Base-by-base conservation (phyloP, 2,329 filamentous ascomycete species). In the Cladophialophora carrionii region DNA sequence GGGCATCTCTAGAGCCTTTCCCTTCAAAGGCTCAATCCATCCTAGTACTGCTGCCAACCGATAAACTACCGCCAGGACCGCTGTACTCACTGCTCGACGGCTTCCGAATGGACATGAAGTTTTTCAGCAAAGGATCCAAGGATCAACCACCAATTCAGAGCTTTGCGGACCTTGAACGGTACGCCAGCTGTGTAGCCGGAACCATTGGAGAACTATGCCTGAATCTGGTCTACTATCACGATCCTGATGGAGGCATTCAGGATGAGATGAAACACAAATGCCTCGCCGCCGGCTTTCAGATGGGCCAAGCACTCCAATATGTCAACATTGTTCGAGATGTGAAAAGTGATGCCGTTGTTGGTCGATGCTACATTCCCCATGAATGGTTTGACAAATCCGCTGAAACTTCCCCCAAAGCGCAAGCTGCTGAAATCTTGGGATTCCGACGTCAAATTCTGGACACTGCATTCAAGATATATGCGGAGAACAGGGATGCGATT, bases 321-420 rank as follows among this genome's bases (percentile, higher is more conserved):
- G 85, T 90, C 71, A 92, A 92, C 72, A 91, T 92, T 66, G 87
- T 88, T 2, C 86, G 90, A 24, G 90, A 92, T 71, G 87, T 92
- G n/a, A 75, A 78, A 3, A 85, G 86, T 2, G 90, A 92, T 71
- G 87, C 89, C 0, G 76, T 78, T 14, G 85, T 90, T 41, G 81
- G 82, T 1, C 83, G 90, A 6, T 88, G 90, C 6, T 92, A 92
- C 73, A 76, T 92, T 4, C 90, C 90, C 0, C 79, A 80, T 0
- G 76, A 77, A 0, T 92, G 89, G 89, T 78, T 92, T 1, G 78
- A 81, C 46, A 83, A 86, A 59, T 82, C 82, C 59, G 82, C 81
- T 1, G 71, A 90, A 2, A 56, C 60, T 69, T 41, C 54, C 64
- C 8, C 55, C 32, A 2, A 62, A n/a, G 20, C 9, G 51, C 17